Base-by-base conservation (phyloP, 2,329 filamentous ascomycete genomes). In the Trichoderma sp. region DNA sequence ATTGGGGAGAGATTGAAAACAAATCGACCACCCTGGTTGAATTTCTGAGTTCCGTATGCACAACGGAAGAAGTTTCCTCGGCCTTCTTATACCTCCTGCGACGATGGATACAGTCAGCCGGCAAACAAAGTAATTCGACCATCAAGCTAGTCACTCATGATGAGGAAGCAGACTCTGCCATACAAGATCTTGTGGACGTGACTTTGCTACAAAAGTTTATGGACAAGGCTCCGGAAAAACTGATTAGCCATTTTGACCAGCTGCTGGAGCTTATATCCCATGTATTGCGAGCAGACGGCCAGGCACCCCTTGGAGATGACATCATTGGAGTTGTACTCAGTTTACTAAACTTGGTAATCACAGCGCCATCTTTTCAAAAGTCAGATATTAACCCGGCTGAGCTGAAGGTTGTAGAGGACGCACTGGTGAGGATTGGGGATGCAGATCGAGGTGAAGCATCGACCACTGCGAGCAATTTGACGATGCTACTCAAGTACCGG, bases 151-250 rank as follows among this genome's bases (percentile, higher is more conserved):
- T 74, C 4, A 68, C 80, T 6, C 71, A 73, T 10, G 72, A 78
- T 22, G 75, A 80, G 2, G 72, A 78, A 4, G 64, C 73, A 0
- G 72, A 76, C 1, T 82, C 86, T 54, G 79, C 85, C 0, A 68
- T 87, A 3, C 74, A 74, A 5, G 80, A 82, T 4, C 78, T 93
- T 1, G 76, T 84, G 6, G 83, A 90, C 70, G 82, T 88, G 5
- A 87, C 87, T 58, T 77, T 92, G 0, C 81, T 92, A 8, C 88
- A 91, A 72, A 84, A 84, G 37, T 83, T 93, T 78, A 87, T 92
- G 76, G 84, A 86, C 27, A 83, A 81, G 54, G 84, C 89, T 54
- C 84, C 88, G 1, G 85, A 89, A 25, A 88, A 86, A 70, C 82
- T 93, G 13, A 84, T 90, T 34, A 84, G 83, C 35, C 85, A 88